Conservation (phyloP, 345 rosid genomes). For the Acer saccharum region DNA sequence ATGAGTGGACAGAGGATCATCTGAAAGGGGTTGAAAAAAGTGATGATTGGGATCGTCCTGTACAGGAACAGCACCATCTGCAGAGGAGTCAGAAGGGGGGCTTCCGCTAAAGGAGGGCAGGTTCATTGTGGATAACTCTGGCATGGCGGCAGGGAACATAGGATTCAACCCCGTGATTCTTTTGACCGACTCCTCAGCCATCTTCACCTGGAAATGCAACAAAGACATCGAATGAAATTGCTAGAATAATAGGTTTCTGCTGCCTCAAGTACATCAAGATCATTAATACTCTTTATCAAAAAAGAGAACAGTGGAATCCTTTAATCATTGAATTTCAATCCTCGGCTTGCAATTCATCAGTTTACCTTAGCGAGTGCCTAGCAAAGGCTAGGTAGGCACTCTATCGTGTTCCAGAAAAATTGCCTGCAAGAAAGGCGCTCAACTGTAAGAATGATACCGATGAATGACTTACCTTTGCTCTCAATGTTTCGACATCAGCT, state of each 20-base stretch:
- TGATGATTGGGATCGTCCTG: slow-evolving; percentile 46
- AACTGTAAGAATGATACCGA: slow-evolving; percentile 8
- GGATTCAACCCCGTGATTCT: slow-evolving; percentile 76
- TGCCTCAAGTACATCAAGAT: background rate
- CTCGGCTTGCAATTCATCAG: background rate
- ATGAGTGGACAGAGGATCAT: slow-evolving; percentile 30
- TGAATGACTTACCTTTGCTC: slow-evolving; percentile 68
- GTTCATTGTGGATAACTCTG: slow-evolving; percentile 48
- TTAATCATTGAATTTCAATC: background rate
- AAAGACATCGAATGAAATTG: slow-evolving; percentile 5
- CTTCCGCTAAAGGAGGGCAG: slow-evolving; percentile 46
- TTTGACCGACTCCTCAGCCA: slow-evolving; percentile 94
- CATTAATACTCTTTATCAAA: background rate
- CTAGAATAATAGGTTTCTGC: background rate
- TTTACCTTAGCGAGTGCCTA: slow-evolving; percentile 46
- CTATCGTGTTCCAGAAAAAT: background rate
- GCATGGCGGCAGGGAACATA: slow-evolving; percentile 45
- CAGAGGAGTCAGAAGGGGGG: slow-evolving; percentile 52
- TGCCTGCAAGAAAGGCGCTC: slow-evolving; percentile 5
- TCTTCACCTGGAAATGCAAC: slow-evolving; percentile 63
- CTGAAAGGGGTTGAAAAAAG: slow-evolving; percentile 33
- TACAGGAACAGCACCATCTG: slow-evolving; percentile 57
- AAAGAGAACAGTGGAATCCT: background rate
- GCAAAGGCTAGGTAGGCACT: background rate
- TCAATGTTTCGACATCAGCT: slow-evolving; percentile 88